Evolutionary conservation across 495 filamentous ascomycete genomes (phyloP).

Genomic region (Hypoxylon lenormandii): DNA sequence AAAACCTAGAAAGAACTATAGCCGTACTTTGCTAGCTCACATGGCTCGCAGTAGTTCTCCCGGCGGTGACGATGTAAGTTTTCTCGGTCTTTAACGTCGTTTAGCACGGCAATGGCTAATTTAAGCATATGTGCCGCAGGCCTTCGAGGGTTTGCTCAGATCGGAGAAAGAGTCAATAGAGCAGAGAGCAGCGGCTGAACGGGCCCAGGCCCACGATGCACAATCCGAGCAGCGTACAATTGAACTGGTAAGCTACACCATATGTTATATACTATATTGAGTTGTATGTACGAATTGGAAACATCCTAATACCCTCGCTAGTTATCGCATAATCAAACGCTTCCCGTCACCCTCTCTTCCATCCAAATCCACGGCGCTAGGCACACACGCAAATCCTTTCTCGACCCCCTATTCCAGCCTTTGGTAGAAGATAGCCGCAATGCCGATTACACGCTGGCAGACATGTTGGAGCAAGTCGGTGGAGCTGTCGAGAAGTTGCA

Average conservation of each 20-base stretch:
- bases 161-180: slow-evolving; percentile 44
- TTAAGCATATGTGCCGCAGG: slow-evolving; percentile 20
- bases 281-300: not conserved
- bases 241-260: slow-evolving; percentile 41
- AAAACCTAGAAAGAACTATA: slow-evolving; percentile 15
- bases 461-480: slow-evolving; percentile 77
- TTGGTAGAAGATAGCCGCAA: slow-evolving; percentile 75
- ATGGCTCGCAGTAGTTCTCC: slow-evolving; percentile 44
- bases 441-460: slow-evolving; percentile 76
- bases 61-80: slow-evolving; percentile 44
- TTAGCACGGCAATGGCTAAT: slow-evolving; percentile 18
- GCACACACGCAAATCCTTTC: slow-evolving; percentile 81
- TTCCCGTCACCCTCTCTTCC: slow-evolving; percentile 78
- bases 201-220: slow-evolving; percentile 34
- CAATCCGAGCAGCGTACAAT: slow-evolving; percentile 45
- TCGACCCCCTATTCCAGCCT: slow-evolving; percentile 81
- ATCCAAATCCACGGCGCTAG: slow-evolving; percentile 81
- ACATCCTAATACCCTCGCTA: slow-evolving; percentile 39
- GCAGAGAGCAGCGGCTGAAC: slow-evolving; percentile 35
- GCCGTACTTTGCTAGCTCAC: slow-evolving; percentile 12
- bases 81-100: not conserved
- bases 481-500: slow-evolving; percentile 77
- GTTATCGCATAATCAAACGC: slow-evolving; percentile 80
- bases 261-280: slow-evolving; percentile 4
- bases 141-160: slow-evolving; percentile 48